Percentiles rank a stretch among this genome's conserved stretches.
Conservation (phyloP, 2,329 filamentous ascomycete genomes). For the Polytolypa hystricis region DNA sequence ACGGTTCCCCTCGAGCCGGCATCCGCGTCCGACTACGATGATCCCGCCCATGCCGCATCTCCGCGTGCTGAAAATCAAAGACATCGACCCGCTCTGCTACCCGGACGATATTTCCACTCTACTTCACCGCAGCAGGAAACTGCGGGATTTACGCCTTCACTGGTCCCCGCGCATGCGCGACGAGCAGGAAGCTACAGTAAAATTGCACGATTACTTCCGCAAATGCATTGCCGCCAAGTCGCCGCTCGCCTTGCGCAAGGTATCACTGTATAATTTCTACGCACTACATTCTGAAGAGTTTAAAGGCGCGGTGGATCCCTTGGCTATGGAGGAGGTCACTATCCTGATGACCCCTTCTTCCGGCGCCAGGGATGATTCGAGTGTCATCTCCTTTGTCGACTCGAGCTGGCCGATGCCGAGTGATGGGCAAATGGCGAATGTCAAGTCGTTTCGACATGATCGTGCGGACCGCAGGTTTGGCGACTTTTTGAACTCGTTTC, state of each 20-base stretch:
- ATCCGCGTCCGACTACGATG: slow-evolving; percentile 45
- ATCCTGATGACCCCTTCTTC: slow-evolving; percentile 43
- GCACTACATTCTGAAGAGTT: slow-evolving; percentile 41
- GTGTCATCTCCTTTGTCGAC: slow-evolving; percentile 43
- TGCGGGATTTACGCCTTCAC: slow-evolving; percentile 46
- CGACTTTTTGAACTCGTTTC: slow-evolving; percentile 32
- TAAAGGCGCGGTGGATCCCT: slow-evolving; percentile 32
- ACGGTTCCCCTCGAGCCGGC: slow-evolving; percentile 44
- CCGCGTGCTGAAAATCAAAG: slow-evolving; percentile 41
- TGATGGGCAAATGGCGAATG: slow-evolving; percentile 20
- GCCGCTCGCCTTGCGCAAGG: slow-evolving; percentile 37
- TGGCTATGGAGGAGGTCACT: slow-evolving; percentile 37
- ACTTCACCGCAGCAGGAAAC: slow-evolving; percentile 41
- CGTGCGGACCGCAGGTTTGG: slow-evolving; percentile 35
- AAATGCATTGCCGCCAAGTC: slow-evolving; percentile 40
- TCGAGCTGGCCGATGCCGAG: slow-evolving; percentile 39
- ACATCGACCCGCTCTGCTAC: slow-evolving; percentile 54
- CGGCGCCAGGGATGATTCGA: slow-evolving; percentile 24
- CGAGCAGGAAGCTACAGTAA: slow-evolving; percentile 46
- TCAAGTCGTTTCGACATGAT: slow-evolving; percentile 42
- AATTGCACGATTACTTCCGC: slow-evolving; percentile 45
- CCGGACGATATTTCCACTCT: slow-evolving; percentile 51
- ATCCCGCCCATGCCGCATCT: slow-evolving; percentile 49
- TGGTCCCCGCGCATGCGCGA: slow-evolving; percentile 53
- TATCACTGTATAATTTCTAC: slow-evolving; percentile 49